These are phyloP conservation scores for Yarrowia phangngaensis DNA, from an alignment of 805 yeast species.

Conservation along the genomic window DNA sequence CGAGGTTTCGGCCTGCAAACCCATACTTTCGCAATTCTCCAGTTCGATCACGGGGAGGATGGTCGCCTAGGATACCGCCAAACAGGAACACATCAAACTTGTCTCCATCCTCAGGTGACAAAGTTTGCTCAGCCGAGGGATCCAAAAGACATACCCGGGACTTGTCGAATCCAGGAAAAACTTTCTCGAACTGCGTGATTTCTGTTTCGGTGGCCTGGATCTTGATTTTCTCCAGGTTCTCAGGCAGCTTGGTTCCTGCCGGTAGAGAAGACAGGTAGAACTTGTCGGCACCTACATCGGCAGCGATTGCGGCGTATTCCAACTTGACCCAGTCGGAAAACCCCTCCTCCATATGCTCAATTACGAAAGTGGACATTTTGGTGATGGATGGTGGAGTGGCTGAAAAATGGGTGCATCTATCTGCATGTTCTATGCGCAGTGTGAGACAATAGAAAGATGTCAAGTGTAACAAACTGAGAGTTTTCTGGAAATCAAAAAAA, in stretches of 20 bases:
- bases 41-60: constrained; percentile 82
- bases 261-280: constrained; percentile 76
- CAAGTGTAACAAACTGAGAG: too few species aligned
- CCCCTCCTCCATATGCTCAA: constrained; percentile 97
- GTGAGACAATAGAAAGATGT: too few species aligned
- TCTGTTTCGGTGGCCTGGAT: constrained; percentile 81
- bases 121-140: constrained; percentile 75
- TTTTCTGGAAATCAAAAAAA: too few species aligned
- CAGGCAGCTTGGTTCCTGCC: constrained; percentile 63
- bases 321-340: constrained; percentile 93
- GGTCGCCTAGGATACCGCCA: constrained; percentile 95
- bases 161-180: constrained; percentile 41
- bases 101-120: constrained; percentile 62
- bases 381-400: neutral
- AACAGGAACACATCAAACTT: constrained; percentile 84
- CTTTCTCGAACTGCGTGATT: constrained; percentile 40
- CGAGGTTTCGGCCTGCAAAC: constrained; percentile 80
- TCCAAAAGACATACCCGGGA: constrained; percentile 76
- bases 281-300: constrained; percentile 76
- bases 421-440: too few species aligned
- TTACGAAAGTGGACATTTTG: constrained; percentile 52
- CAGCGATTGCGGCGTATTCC: constrained; percentile 77
- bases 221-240: constrained; percentile 54
- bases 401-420: too few species aligned
- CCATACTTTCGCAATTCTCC: constrained; percentile 86